A percentile compares a stretch with the other conserved stretches of the same genome.
phyloP scores from a whole-genome alignment of 306 rosid species.

The Cucumis hystrix region DNA sequence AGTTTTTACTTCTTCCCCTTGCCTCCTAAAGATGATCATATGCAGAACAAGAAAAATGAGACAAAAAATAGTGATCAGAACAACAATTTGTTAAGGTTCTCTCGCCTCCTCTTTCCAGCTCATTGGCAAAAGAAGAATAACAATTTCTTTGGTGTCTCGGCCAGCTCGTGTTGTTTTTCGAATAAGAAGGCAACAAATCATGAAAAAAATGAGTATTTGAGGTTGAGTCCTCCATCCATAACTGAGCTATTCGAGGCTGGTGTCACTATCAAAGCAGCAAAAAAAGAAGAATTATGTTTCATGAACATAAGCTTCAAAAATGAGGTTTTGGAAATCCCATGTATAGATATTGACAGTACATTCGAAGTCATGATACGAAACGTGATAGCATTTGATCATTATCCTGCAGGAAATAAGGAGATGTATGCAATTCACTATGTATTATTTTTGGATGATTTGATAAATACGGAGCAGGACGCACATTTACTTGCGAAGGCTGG shows the following conservation, averaged over 20 bases:
- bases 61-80: too few relatives aligned
- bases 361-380: not conserved
- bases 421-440: not conserved
- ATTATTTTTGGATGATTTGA: too few relatives aligned
- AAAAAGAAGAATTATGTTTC: not conserved
- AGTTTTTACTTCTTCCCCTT: not conserved
- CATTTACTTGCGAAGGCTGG: not conserved
- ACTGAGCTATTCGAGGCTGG: not conserved
- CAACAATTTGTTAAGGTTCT: too few relatives aligned
- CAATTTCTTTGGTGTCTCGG: too few relatives aligned
- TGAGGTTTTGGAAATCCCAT: conserved; percentile 8
- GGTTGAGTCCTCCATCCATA: not conserved
- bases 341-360: not conserved
- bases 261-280: not conserved
- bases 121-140: too few relatives aligned
- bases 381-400: conserved; percentile 23
- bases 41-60: too few relatives aligned
- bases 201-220: too few relatives aligned
- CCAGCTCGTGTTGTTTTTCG: too few relatives aligned
- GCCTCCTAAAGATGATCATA: too few relatives aligned
- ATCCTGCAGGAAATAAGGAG: too few relatives aligned
- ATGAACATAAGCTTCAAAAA: not conserved
- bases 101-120: too few relatives aligned
- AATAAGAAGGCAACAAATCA: too few relatives aligned
- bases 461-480: not conserved